Conservation (phyloP, 106 monocot species). For the Dactylorhiza incarnata region DNA sequence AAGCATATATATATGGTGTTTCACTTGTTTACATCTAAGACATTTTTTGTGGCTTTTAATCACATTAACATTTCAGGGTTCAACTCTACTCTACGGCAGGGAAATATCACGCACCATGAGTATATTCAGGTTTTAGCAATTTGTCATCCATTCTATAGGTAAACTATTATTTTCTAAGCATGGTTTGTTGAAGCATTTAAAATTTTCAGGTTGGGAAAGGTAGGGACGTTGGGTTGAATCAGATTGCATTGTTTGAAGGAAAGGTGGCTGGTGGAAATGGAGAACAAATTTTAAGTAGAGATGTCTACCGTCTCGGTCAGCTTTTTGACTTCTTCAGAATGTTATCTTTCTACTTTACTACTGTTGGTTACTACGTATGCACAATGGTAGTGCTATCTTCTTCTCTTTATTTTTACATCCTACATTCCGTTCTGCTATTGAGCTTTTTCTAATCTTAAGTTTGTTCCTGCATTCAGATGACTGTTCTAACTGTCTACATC, state of each 20-base stretch:
- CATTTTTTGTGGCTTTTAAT: slow-evolving; percentile 1
- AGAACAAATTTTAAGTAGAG: slow-evolving; percentile 93
- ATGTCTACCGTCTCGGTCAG: slow-evolving; percentile 88
- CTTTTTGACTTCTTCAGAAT: slow-evolving; percentile 98
- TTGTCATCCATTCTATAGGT: background rate
- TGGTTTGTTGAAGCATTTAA: slow-evolving; percentile 7
- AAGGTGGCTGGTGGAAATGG: slow-evolving; percentile 99
- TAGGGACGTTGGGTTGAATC: slow-evolving; percentile 94
- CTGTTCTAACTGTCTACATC: slow-evolving; percentile 86
- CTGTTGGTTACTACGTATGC: slow-evolving; percentile 89
- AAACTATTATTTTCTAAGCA: background rate
- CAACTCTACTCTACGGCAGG: slow-evolving; percentile 92
- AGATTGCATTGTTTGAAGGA: slow-evolving; percentile 94
- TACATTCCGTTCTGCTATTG: background rate
- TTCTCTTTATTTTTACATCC: background rate
- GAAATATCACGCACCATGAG: slow-evolving; percentile 96
- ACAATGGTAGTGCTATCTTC: slow-evolving; percentile 62
- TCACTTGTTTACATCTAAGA: background rate
- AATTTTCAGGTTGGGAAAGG: slow-evolving; percentile 83
- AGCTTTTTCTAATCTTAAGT: background rate
- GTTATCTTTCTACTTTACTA: slow-evolving; percentile 88
- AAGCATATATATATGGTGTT: no score
- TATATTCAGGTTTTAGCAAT: slow-evolving; percentile 71
- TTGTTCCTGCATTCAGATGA: slow-evolving; percentile 59
- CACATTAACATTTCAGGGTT: slow-evolving; percentile 48